These are phyloP conservation scores for Salvia splendens DNA, from an alignment of 257 asterid genomes.

Conservation along the genomic window DNA sequence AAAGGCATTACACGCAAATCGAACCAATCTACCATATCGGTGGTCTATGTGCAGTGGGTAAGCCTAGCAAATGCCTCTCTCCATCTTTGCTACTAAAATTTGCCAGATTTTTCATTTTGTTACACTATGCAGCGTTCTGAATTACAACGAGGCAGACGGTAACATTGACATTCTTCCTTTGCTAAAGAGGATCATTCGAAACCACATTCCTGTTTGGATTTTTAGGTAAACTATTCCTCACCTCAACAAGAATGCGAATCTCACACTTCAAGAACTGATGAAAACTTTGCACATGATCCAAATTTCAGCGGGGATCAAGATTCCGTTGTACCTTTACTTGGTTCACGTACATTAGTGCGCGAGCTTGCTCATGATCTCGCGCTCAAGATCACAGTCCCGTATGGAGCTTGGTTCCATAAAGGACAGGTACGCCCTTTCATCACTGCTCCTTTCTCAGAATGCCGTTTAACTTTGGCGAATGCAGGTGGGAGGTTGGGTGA, in stretches of 20 bases:
- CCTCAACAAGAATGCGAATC: not conserved
- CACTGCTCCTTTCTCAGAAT: no score
- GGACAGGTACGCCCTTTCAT: slow-evolving; percentile 37
- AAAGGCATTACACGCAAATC: slow-evolving; percentile 90
- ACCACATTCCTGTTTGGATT: slow-evolving; percentile 70
- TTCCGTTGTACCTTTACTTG: slow-evolving; percentile 91
- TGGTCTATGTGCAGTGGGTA: slow-evolving; percentile 93
- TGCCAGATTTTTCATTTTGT: not conserved
- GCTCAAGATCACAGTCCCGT: slow-evolving; percentile 73
- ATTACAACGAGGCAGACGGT: slow-evolving; percentile 61
- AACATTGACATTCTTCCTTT: slow-evolving; percentile 71
- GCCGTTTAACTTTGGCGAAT: no score
- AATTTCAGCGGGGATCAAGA: slow-evolving; percentile 93
- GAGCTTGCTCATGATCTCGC: slow-evolving; percentile 78
- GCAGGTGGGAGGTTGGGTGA: slow-evolving; percentile 91
- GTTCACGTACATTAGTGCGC: slow-evolving; percentile 86
- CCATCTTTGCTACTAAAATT: not conserved
- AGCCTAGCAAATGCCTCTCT: slow-evolving; percentile 27
- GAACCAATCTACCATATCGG: slow-evolving; percentile 69
- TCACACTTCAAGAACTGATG: slow-evolving; percentile 21
- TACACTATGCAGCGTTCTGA: slow-evolving; percentile 47
- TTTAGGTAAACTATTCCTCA: slow-evolving; percentile 56
- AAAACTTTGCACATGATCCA: not conserved
- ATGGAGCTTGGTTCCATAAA: slow-evolving; percentile 92
- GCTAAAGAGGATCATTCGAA: slow-evolving; percentile 62